A percentile compares a stretch with the other conserved stretches of the same genome.
These are phyloP conservation scores for Orbilia ellipsospora DNA, from an alignment of 2,329 filamentous ascomycete genomes.

Conservation along the genomic window DNA sequence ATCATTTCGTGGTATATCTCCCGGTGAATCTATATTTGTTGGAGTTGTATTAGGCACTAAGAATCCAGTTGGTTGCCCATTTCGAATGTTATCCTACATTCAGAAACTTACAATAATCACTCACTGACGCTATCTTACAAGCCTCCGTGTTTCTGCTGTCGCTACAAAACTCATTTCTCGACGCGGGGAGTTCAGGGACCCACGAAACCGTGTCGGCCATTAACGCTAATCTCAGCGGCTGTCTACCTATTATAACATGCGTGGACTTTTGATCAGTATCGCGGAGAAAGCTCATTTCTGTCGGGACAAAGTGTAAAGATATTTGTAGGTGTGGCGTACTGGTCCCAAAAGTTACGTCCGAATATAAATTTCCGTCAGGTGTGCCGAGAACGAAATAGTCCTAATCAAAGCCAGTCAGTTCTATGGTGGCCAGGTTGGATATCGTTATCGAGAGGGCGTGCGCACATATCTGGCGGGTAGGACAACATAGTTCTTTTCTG, in stretches of 20 bases:
- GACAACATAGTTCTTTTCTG: not conserved
- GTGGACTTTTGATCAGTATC: no score
- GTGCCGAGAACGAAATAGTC: not conserved
- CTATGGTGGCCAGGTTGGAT: not conserved
- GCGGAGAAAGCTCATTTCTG: not conserved
- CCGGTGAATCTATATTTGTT: not conserved
- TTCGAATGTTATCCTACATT: not conserved
- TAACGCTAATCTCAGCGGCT: not conserved
- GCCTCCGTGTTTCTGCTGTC: not conserved
- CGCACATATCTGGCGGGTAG: not conserved
- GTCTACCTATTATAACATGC: slow-evolving; percentile 4
- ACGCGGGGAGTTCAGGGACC: slow-evolving; percentile 23
- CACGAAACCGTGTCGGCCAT: slow-evolving; percentile 3
- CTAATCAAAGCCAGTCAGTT: not conserved
- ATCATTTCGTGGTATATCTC: not conserved
- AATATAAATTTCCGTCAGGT: not conserved
- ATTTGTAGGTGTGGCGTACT: not conserved
- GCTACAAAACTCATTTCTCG: slow-evolving; percentile 8
- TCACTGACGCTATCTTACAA: not conserved
- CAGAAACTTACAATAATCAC: slow-evolving; percentile 22
- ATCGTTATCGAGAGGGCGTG: not conserved
- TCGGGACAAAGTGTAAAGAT: not conserved
- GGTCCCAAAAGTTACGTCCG: not conserved
- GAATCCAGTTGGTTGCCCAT: not conserved
- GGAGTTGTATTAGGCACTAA: not conserved